Percentiles rank a stretch among this genome's conserved stretches.
Conservation (phyloP, 2,329 filamentous ascomycete genomes). For the Celoporthe dispersa region DNA sequence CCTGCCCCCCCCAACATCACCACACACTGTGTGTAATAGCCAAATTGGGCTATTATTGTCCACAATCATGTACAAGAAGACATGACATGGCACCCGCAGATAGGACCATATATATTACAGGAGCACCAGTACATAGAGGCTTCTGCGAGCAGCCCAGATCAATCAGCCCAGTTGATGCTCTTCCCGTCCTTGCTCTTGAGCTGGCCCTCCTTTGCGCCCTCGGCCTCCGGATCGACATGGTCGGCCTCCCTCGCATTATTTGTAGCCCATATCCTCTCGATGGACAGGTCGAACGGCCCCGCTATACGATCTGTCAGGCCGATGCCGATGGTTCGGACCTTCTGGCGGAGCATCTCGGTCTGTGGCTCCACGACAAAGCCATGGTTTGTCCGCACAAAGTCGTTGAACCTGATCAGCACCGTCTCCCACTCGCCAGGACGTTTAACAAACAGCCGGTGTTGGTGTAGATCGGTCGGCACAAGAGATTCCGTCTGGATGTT, state of each 20-base stretch:
- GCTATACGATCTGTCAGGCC: conserved; percentile 87
- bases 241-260: conserved; percentile 59
- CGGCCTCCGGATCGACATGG: conserved; percentile 31
- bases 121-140: background rate
- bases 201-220: conserved; percentile 39
- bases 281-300: conserved; percentile 84
- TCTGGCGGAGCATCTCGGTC: conserved; percentile 83
- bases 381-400: conserved; percentile 94
- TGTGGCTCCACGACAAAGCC: conserved; percentile 93
- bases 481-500: conserved; percentile 96
- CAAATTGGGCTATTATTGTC: background rate
- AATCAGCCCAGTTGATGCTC: conserved; percentile 46
- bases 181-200: conserved; percentile 49
- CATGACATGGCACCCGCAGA: background rate
- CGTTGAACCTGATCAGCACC: conserved; percentile 84
- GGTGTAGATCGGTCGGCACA: conserved; percentile 92
- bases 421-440: conserved; percentile 92
- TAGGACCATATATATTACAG: background rate
- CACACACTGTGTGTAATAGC: background rate
- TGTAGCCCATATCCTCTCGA: conserved; percentile 90
- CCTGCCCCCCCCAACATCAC: too few species aligned
- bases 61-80: background rate
- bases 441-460: conserved; percentile 83
- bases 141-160: background rate
- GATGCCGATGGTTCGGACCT: conserved; percentile 83